Evolutionary conservation across 2,329 filamentous ascomycete species (phyloP).

Genomic region (Trichoderma sp.): DNA sequence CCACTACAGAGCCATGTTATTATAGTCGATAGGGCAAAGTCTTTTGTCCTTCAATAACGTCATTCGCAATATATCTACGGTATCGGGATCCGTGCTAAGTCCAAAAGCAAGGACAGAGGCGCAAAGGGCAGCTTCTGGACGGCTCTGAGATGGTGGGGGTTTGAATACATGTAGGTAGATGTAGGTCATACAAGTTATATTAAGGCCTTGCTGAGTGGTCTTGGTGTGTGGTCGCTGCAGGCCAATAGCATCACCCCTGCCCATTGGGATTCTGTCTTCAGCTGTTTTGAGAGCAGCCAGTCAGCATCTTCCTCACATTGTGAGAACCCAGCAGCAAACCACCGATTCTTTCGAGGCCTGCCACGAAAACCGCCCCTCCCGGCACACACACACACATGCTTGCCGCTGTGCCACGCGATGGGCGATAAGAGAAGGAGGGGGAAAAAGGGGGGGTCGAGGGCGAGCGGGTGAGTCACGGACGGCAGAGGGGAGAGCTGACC

Average conservation of each 20-base stretch:
- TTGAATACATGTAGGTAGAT: neutral
- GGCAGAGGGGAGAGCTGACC: conserved; percentile 8
- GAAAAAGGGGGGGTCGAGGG: neutral
- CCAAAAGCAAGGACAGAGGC: neutral
- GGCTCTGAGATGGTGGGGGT: conserved; percentile 3
- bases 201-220: neutral
- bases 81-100: conserved; percentile 3
- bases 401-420: conserved; percentile 25
- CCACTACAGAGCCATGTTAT: neutral
- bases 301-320: no score
- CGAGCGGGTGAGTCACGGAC: conserved; percentile 23
- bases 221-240: conserved; percentile 5
- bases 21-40: neutral
- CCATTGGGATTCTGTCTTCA: no score
- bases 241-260: neutral
- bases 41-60: neutral
- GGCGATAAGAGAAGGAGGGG: conserved; percentile 18
- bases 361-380: no score
- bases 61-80: neutral
- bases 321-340: no score
- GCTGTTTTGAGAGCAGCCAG: no score
- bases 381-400: neutral
- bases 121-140: conserved; percentile 14
- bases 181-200: no score
- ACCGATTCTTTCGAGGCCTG: no score